Base-by-base conservation (phyloP, 2,329 filamentous ascomycete species). In the Curvularia lunata region DNA sequence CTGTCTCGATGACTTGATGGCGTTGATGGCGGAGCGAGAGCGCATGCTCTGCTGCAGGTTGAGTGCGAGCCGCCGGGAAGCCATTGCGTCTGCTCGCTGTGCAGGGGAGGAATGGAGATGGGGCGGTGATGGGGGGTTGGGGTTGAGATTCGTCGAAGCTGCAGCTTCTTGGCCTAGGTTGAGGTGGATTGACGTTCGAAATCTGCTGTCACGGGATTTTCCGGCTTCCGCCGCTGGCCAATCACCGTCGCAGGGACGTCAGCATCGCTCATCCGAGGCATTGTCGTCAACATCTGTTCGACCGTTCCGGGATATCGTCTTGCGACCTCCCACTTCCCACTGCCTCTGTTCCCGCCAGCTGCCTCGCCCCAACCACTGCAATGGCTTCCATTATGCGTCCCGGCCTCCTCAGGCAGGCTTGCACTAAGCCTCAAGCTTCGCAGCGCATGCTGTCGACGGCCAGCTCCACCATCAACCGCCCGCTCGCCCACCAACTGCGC, bases 31-130 rank as follows among this genome's bases (percentile, higher is more conserved):
- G 81, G 90, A 86, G 81, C 92, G 91, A 84, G 84, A 91, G 85
- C 92, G 91, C 82, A 97, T 85, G 82, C 91, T 90, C 84, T 91
- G 89, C 81, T 92, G 87, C 77, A 98, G 88, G 85, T 93, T 96
- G 82, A 96, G 87, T 85, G 93, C 93, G 84, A 98, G 88, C 89
- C 92, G 91, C 87, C 93, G 88, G 82, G 94, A 97, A 84, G 94
- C 94, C 94, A 98, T 97, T 79, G 79, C 75, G 66, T 68, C 61
- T 64, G 69, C 67, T 73, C 65, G 69, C 66, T 56, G 59, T 69
- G 55, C 52, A 56, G 57, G 64, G 58, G 64, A 58, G 59, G 61
- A 66, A 61, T 64, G 65, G 67, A 67, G 68, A 57, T 61, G 63
- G 62, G 61, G 62, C 56, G 60, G 64, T 58, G 69, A 67, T 71